Evolutionary conservation across 768 basidiomycete species (phyloP), one percentile per base, ranked within the genome.

Genomic region (Auriscalpium orientale): DNA sequence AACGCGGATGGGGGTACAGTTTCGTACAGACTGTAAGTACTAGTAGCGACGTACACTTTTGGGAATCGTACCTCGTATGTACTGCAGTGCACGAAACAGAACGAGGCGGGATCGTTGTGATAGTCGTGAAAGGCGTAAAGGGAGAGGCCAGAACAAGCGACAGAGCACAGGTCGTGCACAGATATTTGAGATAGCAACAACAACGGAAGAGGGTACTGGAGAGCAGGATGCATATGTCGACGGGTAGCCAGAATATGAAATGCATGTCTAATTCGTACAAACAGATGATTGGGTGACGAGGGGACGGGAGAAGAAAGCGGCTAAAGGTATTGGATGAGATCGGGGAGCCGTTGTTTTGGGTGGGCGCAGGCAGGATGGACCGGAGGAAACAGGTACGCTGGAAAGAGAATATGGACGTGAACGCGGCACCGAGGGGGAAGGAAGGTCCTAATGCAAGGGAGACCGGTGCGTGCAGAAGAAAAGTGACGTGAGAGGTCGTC

Each of bases 181-280:
- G 49, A 57, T 35, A 46, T 36, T 49, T 52, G 46, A 57, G 40
- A 61, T 34, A 47, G 45, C 52, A 38, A 61, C n/a, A 56, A 52
- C 59, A 62, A 64, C 57, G 48, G 36, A 22, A 22, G 22, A 35
- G 49, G 20, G 13, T 38, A 52, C 49, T 22, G 58, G 67, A 68
- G 66, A 69, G 55, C 63, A 67, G 64, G 67, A 62, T 65, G 69
- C 67, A 71, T 68, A 65, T 62, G 55, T 21, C 56, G 60, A 58
- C 54, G 58, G 52, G 57, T 57, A 67, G 62, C 70, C 22, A 16
- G 36, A 56, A 64, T 67, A 66, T 71, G 66, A 71, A 68, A 70
- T 70, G 80, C 79, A 82, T 84, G 77, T 85, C 82, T 86, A 84
- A 79, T 83, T 80, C 78, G 84, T 86, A 85, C 84, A 83, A 20